These are phyloP conservation scores for Cercospora beticola DNA, from an alignment of 2,329 filamentous ascomycete genomes.

Conservation along the genomic window DNA sequence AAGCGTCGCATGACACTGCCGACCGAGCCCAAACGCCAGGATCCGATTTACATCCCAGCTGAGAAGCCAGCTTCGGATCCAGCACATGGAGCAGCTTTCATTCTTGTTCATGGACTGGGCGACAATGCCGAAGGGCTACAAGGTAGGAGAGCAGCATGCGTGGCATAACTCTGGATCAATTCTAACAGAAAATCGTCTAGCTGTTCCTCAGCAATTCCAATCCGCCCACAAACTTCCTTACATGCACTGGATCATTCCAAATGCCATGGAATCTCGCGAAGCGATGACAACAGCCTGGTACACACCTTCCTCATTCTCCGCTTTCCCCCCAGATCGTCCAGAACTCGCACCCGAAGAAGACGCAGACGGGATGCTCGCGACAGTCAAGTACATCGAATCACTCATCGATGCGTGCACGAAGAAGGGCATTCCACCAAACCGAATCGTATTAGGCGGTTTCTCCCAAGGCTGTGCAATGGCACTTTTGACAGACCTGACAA, in stretches of 20 bases:
- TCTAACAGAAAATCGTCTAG: constrained; percentile 13
- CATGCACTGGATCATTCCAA: constrained; percentile 53
- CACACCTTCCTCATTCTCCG: constrained; percentile 42
- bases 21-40: constrained; percentile 27
- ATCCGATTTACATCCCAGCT: constrained; percentile 43
- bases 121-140: constrained; percentile 49
- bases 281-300: constrained; percentile 50
- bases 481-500: constrained; percentile 44
- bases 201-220: constrained; percentile 44
- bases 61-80: constrained; percentile 37
- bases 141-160: constrained; percentile 30
- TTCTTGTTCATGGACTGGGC: constrained; percentile 48
- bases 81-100: constrained; percentile 45
- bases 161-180: fast-evolving
- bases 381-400: constrained; percentile 43
- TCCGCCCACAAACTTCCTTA: constrained; percentile 50
- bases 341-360: constrained; percentile 41
- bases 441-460: constrained; percentile 50
- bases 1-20: constrained; percentile 37
- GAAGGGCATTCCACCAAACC: constrained; percentile 42
- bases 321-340: constrained; percentile 41
- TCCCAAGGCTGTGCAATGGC: constrained; percentile 49
- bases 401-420: constrained; percentile 45
- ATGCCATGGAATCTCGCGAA: constrained; percentile 49
- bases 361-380: constrained; percentile 43